A percentile compares a stretch with the other conserved stretches of the same genome.
Conservation (phyloP, 148 eudicot genomes). For the Camellia japonica region DNA sequence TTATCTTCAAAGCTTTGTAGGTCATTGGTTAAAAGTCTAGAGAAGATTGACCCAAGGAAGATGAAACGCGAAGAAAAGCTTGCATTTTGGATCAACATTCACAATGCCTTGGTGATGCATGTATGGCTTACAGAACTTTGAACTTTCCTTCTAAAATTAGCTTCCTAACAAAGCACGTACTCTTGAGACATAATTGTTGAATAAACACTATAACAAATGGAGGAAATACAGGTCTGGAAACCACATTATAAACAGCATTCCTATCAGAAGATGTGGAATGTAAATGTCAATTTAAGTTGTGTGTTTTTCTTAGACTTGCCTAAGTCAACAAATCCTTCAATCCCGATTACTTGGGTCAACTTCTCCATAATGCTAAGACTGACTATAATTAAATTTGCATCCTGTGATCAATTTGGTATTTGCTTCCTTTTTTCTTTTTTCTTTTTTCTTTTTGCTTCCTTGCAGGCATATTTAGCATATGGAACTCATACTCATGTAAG, state of each 20-base stretch:
- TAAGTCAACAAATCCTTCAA: not conserved
- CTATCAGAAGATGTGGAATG: not conserved
- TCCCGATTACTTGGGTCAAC: not conserved
- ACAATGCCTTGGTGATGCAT: constrained; percentile 61
- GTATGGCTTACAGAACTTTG: constrained; percentile 25
- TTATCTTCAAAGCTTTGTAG: constrained; percentile 25
- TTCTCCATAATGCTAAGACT: not conserved
- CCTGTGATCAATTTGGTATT: not conserved
- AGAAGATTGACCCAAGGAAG: constrained; percentile 47
- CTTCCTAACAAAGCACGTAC: not conserved
- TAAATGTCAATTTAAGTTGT: not conserved
- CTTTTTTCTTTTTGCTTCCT: constrained; percentile 15
- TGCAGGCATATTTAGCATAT: constrained; percentile 61
- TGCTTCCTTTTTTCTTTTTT: not conserved
- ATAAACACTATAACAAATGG: not conserved
- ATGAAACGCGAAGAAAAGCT: constrained; percentile 61
- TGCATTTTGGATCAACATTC: constrained; percentile 55
- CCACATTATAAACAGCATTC: not conserved
- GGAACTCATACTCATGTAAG: constrained; percentile 39
- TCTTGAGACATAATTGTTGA: not conserved
- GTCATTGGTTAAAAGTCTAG: constrained; percentile 46
- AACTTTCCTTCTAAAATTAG: constrained; percentile 2
- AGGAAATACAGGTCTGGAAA: not conserved
- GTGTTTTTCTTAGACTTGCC: not conserved
- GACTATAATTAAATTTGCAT: not conserved